Conservation (phyloP, 2,329 filamentous ascomycete species). For the Fusarium musae region DNA sequence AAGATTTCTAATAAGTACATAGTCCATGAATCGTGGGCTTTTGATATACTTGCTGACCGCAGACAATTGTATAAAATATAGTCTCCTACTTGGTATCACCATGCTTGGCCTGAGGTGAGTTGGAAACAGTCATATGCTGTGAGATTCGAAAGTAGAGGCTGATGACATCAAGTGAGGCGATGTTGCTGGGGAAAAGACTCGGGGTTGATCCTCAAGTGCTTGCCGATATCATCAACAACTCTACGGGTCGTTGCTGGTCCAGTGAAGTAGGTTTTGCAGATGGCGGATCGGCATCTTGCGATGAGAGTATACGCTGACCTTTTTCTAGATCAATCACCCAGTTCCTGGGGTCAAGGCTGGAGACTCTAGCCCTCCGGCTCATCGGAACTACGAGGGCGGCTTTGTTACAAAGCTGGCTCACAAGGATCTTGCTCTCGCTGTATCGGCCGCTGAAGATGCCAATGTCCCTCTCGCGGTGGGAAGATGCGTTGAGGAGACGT, state of each 20-base stretch:
- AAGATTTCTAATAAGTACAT: not conserved
- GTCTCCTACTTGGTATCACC: not conserved
- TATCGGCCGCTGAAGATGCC: not conserved
- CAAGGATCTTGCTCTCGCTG: not conserved
- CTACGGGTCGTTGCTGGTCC: not conserved
- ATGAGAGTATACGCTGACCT: not conserved
- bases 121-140: no score
- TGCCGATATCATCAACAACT: not conserved
- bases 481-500: not conserved
- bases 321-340: not conserved
- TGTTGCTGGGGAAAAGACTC: not conserved
- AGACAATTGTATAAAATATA: no score
- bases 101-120: not conserved
- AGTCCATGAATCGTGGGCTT: no score
- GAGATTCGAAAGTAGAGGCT: not conserved
- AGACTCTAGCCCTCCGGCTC: not conserved
- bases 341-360: not conserved
- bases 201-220: not conserved
- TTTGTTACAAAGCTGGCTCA: not conserved
- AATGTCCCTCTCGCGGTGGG: not conserved
- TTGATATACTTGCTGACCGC: no score
- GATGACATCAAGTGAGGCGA: not conserved
- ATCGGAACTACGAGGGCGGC: not conserved
- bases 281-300: fast-evolving
- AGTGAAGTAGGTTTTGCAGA: not conserved